phyloP scores from a whole-genome alignment of 1,284 basidiomycete species.

The Ustilago hordei region DNA sequence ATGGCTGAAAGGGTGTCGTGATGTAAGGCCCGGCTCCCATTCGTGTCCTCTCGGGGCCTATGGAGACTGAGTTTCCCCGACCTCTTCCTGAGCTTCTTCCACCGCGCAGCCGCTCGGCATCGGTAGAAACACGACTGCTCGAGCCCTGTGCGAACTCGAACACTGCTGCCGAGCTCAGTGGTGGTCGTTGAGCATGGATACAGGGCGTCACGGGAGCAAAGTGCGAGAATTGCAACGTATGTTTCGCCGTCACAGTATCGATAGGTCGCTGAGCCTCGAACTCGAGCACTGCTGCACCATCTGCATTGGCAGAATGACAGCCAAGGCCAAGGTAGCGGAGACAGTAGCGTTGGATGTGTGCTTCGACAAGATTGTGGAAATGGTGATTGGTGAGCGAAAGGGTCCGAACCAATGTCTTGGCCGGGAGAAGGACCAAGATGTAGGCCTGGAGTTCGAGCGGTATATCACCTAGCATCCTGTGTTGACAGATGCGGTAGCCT shows the following conservation, averaged over 20 bases:
- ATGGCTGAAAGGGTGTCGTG: conserved; percentile 37
- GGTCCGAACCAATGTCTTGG: conserved; percentile 37
- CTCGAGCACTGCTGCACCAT: conserved; percentile 35
- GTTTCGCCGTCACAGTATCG: conserved; percentile 60
- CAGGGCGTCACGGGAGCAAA: conserved; percentile 30
- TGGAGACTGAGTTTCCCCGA: conserved; percentile 20
- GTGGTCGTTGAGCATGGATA: conserved; percentile 11
- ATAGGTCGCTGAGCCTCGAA: conserved; percentile 62
- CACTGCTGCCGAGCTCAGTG: conserved; percentile 23
- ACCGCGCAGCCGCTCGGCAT: conserved; percentile 22
- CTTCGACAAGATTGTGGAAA: conserved; percentile 48
- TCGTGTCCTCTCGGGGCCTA: conserved; percentile 23
- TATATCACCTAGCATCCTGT: conserved; percentile 34
- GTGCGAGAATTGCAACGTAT: conserved; percentile 53
- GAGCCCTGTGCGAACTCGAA: conserved; percentile 31
- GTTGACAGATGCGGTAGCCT: background rate
- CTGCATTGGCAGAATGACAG: conserved; percentile 11
- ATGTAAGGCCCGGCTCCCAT: conserved; percentile 9
- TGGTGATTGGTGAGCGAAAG: conserved; percentile 48
- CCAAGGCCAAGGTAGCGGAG: conserved; percentile 36
- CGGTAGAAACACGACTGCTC: conserved; percentile 26
- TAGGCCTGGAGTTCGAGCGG: conserved; percentile 54
- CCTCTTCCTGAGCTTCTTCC: conserved; percentile 16
- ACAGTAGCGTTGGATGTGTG: conserved; percentile 48
- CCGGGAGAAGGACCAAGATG: conserved; percentile 49